A percentile compares a stretch with the other conserved stretches of the same genome.
phyloP scores from a whole-genome alignment of 1,284 basidiomycete species.

The Puccinia polysora region DNA sequence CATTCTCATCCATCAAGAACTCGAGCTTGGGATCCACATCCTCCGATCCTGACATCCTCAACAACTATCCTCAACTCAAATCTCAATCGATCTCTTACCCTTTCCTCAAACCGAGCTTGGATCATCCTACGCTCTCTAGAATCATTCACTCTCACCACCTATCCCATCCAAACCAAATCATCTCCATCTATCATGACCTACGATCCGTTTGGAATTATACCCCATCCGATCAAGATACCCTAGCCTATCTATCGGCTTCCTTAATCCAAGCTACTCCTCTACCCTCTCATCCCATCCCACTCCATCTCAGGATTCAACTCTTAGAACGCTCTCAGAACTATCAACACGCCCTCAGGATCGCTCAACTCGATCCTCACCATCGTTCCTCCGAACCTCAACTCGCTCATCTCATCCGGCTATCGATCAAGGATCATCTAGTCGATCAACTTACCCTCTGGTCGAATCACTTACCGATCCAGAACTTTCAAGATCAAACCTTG shows the following conservation, averaged over 20 bases:
- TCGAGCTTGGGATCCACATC: no score
- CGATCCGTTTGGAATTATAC: constrained; percentile 4
- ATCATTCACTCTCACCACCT: no score
- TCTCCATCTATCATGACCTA: constrained; percentile 1
- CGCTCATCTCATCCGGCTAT: constrained; percentile 11
- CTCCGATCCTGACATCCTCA: no score
- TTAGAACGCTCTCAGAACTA: not conserved
- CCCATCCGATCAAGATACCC: constrained; percentile 12
- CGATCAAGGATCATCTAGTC: constrained; percentile 1
- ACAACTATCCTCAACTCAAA: no score
- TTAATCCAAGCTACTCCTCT: not conserved
- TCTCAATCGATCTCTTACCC: no score
- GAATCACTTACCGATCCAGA: not conserved
- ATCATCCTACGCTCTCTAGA: no score
- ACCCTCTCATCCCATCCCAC: not conserved
- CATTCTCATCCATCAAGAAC: no score
- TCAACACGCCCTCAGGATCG: not conserved
- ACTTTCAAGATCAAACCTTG: not conserved
- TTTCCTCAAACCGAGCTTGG: no score
- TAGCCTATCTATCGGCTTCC: constrained; percentile 4
- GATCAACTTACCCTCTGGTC: not conserved
- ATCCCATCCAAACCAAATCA: not conserved
- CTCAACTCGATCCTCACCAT: no score
- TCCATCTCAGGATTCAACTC: no score
- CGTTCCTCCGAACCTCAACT: not conserved